Evolutionary conservation across 2,329 filamentous ascomycete genomes (phyloP).

Genomic region (Trichoderma breve): DNA sequence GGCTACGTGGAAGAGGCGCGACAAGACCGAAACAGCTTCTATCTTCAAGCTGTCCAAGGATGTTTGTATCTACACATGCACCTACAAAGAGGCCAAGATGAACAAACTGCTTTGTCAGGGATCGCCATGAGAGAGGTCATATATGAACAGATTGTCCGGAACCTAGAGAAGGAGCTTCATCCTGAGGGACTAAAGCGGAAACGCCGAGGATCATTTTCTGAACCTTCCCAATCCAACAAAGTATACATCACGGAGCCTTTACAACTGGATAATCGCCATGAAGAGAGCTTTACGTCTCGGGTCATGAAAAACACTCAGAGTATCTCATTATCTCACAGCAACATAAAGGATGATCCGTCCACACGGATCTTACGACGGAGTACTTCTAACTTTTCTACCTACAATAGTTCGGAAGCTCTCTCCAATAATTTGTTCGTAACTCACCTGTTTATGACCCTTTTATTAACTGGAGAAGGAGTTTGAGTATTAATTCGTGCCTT

Average conservation of each 20-base stretch:
- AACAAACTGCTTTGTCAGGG: background rate
- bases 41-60: conserved; percentile 13
- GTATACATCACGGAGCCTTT: background rate
- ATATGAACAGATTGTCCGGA: conserved; percentile 16
- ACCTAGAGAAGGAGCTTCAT: conserved; percentile 15
- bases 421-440: background rate
- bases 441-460: too few relatives aligned
- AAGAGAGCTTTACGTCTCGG: background rate
- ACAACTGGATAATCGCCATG: too few relatives aligned
- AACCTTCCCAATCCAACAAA: background rate
- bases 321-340: background rate
- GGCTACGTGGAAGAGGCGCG: background rate
- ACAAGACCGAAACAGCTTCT: conserved; percentile 15
- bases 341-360: background rate
- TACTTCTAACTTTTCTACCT: background rate
- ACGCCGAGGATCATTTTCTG: background rate
- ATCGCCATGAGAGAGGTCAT: conserved; percentile 4
- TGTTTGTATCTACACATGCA: conserved; percentile 16
- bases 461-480: background rate
- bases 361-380: background rate
- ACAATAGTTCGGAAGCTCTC: background rate
- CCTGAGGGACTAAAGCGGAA: conserved; percentile 8
- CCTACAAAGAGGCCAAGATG: background rate
- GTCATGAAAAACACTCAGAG: background rate
- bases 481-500: background rate